Evolutionary conservation across 129 eudicot genomes (phyloP), one percentile per base, ranked within the genome.

Genomic region (Lactuca saligna): DNA sequence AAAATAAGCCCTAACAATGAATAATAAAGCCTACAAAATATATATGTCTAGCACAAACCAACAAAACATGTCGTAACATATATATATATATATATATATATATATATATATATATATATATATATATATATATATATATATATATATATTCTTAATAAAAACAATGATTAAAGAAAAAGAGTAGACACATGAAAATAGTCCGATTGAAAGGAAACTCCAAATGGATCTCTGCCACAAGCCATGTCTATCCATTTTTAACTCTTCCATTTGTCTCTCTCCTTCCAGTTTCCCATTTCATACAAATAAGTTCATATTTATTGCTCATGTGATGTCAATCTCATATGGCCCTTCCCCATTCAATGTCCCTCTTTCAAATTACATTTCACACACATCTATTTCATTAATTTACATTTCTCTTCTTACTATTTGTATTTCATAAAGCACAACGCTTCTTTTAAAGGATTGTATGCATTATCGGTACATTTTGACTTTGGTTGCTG

Each of bases 281-380:
- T 66, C 74, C 68, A 75, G 74, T 75, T 75, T 65, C 79, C 61
- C 20, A 14, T 65, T 74, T 65, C 72, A 75, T 75, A 68, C 68
- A 66, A 75, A 50, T 33, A 42, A 8, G 62, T 17, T 61, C 70
- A 16, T 34, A 72, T 72, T 72, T 61, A 62, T 72, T 75, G 68
- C 67, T 58, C 61, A 48, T 66, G 79, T 75, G 9, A 48, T 25
- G 79, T 75, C 79, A 48, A 75, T 66, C 74, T 75, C 74, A 57
- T 75, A 66, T 75, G 79, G 62, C 79, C 79, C 79, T 75, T 75
- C 53, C 39, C 61, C 53, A 57, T 66, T 74, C 73, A 75, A 75
- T 75, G 68, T 61, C 46, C 29, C 66, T 38, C 11, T 10, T 64
- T 17, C 20, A 4, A 20, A 32, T 60, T 17, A 9, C 68, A 59